Conservation (phyloP, 306 rosid species). For the Carpinus fangiana region DNA sequence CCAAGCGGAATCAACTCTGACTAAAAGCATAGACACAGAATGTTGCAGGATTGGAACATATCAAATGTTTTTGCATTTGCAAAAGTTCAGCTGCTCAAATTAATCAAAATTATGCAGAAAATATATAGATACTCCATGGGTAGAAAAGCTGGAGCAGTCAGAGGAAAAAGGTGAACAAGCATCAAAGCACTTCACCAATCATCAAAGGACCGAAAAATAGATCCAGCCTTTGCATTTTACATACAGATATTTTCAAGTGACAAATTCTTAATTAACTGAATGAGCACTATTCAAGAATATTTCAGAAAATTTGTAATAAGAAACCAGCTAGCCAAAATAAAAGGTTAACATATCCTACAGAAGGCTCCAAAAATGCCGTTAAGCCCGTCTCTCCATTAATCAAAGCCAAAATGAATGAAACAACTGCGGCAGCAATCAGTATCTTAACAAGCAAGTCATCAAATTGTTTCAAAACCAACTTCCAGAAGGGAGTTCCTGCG, state of each 20-base stretch:
- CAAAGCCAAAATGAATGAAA: conserved; percentile 84
- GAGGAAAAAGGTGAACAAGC: background rate
- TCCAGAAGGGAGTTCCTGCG: conserved; percentile 96
- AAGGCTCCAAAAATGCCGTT: conserved; percentile 96
- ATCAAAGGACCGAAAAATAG: background rate
- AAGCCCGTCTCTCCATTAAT: conserved; percentile 92
- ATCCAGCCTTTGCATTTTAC: background rate
- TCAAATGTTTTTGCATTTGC: conserved; percentile 6
- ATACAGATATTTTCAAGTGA: background rate
- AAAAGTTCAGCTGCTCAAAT: conserved; percentile 14
- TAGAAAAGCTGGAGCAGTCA: background rate
- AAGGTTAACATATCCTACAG: conserved; percentile 55
- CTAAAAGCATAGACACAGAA: background rate
- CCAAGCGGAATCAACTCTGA: background rate
- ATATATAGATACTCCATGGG: background rate
- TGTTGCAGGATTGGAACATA: background rate
- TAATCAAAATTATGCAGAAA: background rate
- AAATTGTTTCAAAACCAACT: conserved; percentile 89
- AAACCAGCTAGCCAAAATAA: conserved; percentile 13
- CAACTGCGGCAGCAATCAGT: conserved; percentile 78
- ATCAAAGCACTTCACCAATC: background rate
- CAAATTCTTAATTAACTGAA: conserved; percentile 13
- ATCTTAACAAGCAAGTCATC: conserved; percentile 97
- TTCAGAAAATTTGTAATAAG: background rate
- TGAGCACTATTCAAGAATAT: conserved; percentile 5